These are phyloP conservation scores for Escallonia herrerae DNA, from an alignment of 129 eudicot species.

Conservation along the genomic window DNA sequence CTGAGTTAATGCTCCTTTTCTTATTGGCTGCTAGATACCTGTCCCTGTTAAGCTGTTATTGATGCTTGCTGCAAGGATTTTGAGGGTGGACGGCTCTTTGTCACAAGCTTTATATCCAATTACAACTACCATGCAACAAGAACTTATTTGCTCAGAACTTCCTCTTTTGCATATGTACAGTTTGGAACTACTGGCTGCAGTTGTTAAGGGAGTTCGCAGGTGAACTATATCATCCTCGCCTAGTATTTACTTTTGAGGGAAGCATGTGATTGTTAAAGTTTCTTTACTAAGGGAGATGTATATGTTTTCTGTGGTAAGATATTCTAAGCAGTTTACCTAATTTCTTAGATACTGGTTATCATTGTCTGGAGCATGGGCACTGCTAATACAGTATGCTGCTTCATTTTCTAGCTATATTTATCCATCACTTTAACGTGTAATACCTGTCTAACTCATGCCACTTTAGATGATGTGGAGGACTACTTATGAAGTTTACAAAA, in stretches of 20 bases:
- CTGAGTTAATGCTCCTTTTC: background rate
- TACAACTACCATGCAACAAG: slow-evolving; percentile 68
- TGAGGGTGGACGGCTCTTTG: slow-evolving; percentile 76
- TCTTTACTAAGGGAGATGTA: too few species aligned
- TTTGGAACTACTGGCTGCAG: slow-evolving; percentile 56
- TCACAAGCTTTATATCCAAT: slow-evolving; percentile 42
- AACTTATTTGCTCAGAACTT: slow-evolving; percentile 63
- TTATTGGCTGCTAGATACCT: slow-evolving; percentile 34
- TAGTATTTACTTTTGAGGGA: background rate
- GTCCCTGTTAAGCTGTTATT: slow-evolving; percentile 53
- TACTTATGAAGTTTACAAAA: too few species aligned
- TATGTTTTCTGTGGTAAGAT: too few species aligned
- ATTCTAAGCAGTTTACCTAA: too few species aligned
- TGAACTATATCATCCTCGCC: slow-evolving; percentile 9
- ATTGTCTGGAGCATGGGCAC: too few species aligned
- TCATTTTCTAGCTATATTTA: too few species aligned
- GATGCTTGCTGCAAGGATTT: slow-evolving; percentile 61
- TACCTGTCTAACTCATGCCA: too few species aligned
- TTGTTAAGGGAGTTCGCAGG: slow-evolving; percentile 65
- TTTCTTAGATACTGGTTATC: too few species aligned
- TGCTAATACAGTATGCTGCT: too few species aligned
- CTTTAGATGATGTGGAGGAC: too few species aligned
- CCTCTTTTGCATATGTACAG: slow-evolving; percentile 52
- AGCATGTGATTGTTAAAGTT: background rate
- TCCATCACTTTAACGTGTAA: too few species aligned